Evolutionary conservation across 2,329 filamentous ascomycete species (phyloP).

Genomic region (Aspergillus bombycis): DNA sequence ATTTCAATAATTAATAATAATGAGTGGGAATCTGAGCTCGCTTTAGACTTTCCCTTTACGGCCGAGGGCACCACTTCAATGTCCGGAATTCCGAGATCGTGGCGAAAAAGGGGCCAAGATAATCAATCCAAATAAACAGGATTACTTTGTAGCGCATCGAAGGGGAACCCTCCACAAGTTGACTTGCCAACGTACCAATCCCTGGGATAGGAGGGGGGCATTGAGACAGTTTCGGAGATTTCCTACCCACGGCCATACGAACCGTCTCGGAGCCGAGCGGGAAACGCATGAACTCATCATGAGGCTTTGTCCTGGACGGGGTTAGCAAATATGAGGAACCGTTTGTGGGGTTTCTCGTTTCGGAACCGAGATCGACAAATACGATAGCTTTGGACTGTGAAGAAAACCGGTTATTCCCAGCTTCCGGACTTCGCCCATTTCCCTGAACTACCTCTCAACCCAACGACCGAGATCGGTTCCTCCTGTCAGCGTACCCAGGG

Average conservation of each 20-base stretch:
- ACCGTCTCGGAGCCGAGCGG: neutral
- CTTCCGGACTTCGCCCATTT: conserved; percentile 8
- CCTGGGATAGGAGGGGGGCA: neutral
- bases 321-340: neutral
- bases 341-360: conserved; percentile 7
- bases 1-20: neutral
- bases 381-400: neutral
- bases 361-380: conserved; percentile 9
- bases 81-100: neutral
- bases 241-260: neutral
- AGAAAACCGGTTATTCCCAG: conserved; percentile 1
- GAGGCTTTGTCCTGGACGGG: neutral
- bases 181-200: neutral
- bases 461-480: neutral
- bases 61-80: neutral
- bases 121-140: neutral
- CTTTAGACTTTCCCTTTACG: neutral
- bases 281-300: neutral
- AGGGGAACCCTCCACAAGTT: neutral
- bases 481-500: neutral
- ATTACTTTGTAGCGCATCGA: neutral
- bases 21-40: neutral
- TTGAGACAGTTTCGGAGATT: neutral
- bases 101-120: neutral
- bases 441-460: neutral